Evolutionary conservation across 2,329 filamentous ascomycete species (phyloP).

Genomic region (Lomentospora prolificans): DNA sequence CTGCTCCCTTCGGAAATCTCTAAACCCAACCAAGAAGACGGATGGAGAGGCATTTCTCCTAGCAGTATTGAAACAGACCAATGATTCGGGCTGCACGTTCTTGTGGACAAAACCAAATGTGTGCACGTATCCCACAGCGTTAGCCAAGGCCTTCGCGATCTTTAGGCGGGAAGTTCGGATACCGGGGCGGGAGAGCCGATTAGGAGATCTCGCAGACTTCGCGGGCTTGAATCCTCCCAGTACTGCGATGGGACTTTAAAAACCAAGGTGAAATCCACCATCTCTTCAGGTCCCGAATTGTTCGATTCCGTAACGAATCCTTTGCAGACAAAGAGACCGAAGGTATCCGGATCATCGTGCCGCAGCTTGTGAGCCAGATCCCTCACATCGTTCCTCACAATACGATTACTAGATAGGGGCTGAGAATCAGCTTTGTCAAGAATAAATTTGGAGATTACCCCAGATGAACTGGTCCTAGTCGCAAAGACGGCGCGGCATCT

Average conservation of each 20-base stretch:
- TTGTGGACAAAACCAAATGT: constrained; percentile 37
- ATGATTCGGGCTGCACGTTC: constrained; percentile 31
- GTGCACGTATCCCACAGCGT: constrained; percentile 27
- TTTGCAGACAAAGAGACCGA: constrained; percentile 20
- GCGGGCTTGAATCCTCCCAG: background rate
- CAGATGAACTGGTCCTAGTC: background rate
- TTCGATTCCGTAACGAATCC: constrained; percentile 16
- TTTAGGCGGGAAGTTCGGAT: constrained; percentile 21
- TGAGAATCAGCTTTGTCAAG: background rate
- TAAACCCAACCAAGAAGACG: background rate
- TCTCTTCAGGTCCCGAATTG: constrained; percentile 5
- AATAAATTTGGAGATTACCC: background rate
- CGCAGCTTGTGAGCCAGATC: constrained; percentile 16
- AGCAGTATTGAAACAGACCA: constrained; percentile 16
- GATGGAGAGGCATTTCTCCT: background rate
- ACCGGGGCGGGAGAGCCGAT: background rate
- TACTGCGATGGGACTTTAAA: background rate
- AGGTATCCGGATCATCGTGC: constrained; percentile 17
- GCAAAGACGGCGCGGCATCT: background rate
- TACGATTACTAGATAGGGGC: background rate
- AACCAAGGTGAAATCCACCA: background rate
- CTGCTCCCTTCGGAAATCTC: background rate
- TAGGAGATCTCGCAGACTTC: background rate
- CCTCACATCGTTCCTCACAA: constrained; percentile 16
- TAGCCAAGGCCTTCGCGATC: constrained; percentile 10